Percentiles rank a stretch among this genome's conserved stretches.
Evolutionary conservation across 2,329 filamentous ascomycete species (phyloP).

Genomic region (Fusarium zealandicum): DNA sequence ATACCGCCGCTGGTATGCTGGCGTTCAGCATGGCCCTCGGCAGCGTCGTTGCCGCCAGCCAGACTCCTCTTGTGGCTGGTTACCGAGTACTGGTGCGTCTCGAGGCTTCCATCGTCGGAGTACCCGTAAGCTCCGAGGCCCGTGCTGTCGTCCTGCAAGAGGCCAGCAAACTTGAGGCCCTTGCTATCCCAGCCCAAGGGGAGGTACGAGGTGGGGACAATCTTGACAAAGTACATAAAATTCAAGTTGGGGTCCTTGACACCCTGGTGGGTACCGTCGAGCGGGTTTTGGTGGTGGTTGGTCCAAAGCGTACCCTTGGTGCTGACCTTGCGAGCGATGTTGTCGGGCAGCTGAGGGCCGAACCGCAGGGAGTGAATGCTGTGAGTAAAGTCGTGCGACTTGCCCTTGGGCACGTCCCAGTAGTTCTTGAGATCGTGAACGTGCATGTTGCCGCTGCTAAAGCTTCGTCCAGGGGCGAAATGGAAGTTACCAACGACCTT

Average conservation of each 20-base stretch:
- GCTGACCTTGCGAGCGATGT: slow-evolving; percentile 67
- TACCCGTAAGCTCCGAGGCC: slow-evolving; percentile 62
- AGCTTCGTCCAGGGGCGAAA: slow-evolving; percentile 92
- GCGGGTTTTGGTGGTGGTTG: slow-evolving; percentile 89
- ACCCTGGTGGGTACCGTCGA: slow-evolving; percentile 79
- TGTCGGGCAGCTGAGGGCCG: slow-evolving; percentile 85
- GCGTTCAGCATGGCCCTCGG: slow-evolving; percentile 90
- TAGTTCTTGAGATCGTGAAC: slow-evolving; percentile 98
- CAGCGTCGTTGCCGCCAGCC: slow-evolving; percentile 79
- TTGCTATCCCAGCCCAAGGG: slow-evolving; percentile 86
- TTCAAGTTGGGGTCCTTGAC: slow-evolving; percentile 88
- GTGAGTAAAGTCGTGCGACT: slow-evolving; percentile 87
- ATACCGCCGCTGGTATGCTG: slow-evolving; percentile 91
- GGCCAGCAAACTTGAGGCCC: slow-evolving; percentile 40
- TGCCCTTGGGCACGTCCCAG: slow-evolving; percentile 73
- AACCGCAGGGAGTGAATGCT: slow-evolving; percentile 89
- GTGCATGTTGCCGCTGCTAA: slow-evolving; percentile 96
- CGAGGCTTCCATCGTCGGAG: slow-evolving; percentile 77
- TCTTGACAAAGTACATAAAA: slow-evolving; percentile 99
- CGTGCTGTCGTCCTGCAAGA: slow-evolving; percentile 66
- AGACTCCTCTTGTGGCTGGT: slow-evolving; percentile 95
- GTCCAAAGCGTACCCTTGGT: slow-evolving; percentile 69
- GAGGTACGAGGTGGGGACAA: slow-evolving; percentile 93
- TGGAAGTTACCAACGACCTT: slow-evolving; percentile 99
- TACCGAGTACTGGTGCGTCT: slow-evolving; percentile 98